A percentile compares a stretch with the other conserved stretches of the same genome.
Evolutionary conservation across 2,329 filamentous ascomycete species (phyloP).

Genomic region (Anthostomella pinea): DNA sequence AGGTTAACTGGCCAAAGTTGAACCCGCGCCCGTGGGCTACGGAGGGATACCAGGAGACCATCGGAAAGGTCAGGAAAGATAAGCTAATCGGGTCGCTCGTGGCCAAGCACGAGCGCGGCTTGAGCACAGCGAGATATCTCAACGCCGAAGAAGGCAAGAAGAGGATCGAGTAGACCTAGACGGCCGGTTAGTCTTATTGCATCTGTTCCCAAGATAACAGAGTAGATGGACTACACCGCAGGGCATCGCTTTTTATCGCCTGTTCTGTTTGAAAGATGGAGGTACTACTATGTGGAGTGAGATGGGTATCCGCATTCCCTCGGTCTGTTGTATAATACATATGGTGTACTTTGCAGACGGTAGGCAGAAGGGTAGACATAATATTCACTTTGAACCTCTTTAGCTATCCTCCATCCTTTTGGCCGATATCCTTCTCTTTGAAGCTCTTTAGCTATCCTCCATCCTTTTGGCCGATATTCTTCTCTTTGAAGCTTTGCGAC

Average conservation of each 20-base stretch:
- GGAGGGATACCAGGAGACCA: slow-evolving; percentile 85
- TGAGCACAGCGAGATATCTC: slow-evolving; percentile 77
- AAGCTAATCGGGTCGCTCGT: slow-evolving; percentile 75
- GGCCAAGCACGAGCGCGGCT: slow-evolving; percentile 72
- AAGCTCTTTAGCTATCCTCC: too few species aligned
- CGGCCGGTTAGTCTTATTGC: background rate
- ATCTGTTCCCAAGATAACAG: background rate
- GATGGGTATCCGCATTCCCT: too few species aligned
- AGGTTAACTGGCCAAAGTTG: slow-evolving; percentile 98
- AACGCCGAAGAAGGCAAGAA: slow-evolving; percentile 98
- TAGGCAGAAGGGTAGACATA: too few species aligned
- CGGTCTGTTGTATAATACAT: too few species aligned
- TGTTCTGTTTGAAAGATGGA: background rate
- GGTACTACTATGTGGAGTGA: background rate
- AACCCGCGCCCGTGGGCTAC: slow-evolving; percentile 83
- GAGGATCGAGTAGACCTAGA: slow-evolving; percentile 82
- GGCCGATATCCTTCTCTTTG: too few species aligned
- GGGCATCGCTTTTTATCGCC: background rate
- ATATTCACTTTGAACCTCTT: too few species aligned
- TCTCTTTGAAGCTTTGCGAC: too few species aligned
- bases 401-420: too few species aligned
- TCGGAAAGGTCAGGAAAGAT: slow-evolving; percentile 78
- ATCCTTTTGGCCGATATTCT: too few species aligned
- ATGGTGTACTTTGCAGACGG: too few species aligned
- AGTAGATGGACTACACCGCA: background rate